Evolutionary conservation across 345 rosid species (phyloP).

Genomic region (Gossypioides kirkii): DNA sequence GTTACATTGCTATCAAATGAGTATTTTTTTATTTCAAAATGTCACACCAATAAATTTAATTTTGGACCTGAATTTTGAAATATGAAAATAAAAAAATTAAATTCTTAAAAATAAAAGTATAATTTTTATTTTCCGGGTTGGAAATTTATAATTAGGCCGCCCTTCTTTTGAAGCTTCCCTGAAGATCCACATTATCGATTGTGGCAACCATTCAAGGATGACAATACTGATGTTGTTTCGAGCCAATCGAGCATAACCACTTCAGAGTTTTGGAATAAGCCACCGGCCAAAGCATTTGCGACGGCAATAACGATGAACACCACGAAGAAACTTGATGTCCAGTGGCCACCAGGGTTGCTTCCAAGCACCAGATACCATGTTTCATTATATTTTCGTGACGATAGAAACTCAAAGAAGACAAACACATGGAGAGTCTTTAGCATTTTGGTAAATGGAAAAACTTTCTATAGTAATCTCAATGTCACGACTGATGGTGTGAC

Average conservation of each 20-base stretch:
- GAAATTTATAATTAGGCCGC: background rate
- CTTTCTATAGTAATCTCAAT: conserved; percentile 49
- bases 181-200: conserved; percentile 57
- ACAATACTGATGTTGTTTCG: conserved; percentile 30
- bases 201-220: conserved; percentile 64
- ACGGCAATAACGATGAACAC: conserved; percentile 49
- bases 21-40: no score
- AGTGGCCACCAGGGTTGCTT: conserved; percentile 58
- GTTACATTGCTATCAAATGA: no score
- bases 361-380: conserved; percentile 61
- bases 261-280: conserved; percentile 67
- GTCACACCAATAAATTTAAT: no score
- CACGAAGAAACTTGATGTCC: conserved; percentile 46
- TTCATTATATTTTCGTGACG: conserved; percentile 78
- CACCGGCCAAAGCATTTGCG: conserved; percentile 49
- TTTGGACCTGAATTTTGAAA: no score
- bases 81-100: no score
- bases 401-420: conserved; percentile 47
- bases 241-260: conserved; percentile 37
- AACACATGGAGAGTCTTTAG: conserved; percentile 74
- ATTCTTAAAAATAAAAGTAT: no score
- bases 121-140: no score
- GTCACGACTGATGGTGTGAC: conserved; percentile 60
- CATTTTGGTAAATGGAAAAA: conserved; percentile 55
- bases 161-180: conserved; percentile 49